Percentiles rank a stretch among this genome's conserved stretches.
phyloP scores from a whole-genome alignment of 164 flowering plant species.

The Chimonanthus salicifolius region DNA sequence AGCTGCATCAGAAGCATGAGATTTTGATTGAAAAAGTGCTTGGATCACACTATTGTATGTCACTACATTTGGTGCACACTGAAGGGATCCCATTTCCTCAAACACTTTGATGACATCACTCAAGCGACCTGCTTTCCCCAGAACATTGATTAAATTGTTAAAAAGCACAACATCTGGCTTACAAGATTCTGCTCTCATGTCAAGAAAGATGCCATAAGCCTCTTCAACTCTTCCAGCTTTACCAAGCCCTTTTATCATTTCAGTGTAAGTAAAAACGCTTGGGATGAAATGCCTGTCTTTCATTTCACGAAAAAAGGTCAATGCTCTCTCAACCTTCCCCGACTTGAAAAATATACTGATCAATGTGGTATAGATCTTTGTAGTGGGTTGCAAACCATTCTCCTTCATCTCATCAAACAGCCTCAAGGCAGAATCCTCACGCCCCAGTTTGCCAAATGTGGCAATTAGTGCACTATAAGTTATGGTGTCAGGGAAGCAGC shows the following conservation, averaged over 20 bases:
- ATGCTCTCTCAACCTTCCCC: conserved; percentile 56
- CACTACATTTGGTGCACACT: conserved; percentile 70
- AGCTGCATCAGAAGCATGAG: conserved; percentile 53
- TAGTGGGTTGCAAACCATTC: conserved; percentile 69
- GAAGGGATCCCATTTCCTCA: conserved; percentile 51
- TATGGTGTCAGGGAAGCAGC: conserved; percentile 70
- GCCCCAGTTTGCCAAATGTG: conserved; percentile 59
- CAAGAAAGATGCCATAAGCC: conserved; percentile 51
- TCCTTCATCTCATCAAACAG: conserved; percentile 90
- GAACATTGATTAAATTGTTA: conserved; percentile 68
- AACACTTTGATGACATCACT: conserved; percentile 65
- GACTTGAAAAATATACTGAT: conserved; percentile 57
- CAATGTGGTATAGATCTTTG: conserved; percentile 77
- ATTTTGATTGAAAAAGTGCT: conserved; percentile 55
- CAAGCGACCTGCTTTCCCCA: conserved; percentile 63
- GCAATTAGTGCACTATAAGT: conserved; percentile 78
- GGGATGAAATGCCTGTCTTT: conserved; percentile 45
- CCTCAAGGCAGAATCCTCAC: conserved; percentile 64
- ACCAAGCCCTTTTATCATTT: conserved; percentile 83
- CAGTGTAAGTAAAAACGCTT: conserved; percentile 87
- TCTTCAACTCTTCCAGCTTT: conserved; percentile 73
- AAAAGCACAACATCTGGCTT: conserved; percentile 82
- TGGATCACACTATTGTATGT: conserved; percentile 81
- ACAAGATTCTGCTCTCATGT: conserved; percentile 54
- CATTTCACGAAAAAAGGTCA: conserved; percentile 64